Base-by-base conservation (phyloP, 1,139 yeast species). In the Lipomyces yarrowii region DNA sequence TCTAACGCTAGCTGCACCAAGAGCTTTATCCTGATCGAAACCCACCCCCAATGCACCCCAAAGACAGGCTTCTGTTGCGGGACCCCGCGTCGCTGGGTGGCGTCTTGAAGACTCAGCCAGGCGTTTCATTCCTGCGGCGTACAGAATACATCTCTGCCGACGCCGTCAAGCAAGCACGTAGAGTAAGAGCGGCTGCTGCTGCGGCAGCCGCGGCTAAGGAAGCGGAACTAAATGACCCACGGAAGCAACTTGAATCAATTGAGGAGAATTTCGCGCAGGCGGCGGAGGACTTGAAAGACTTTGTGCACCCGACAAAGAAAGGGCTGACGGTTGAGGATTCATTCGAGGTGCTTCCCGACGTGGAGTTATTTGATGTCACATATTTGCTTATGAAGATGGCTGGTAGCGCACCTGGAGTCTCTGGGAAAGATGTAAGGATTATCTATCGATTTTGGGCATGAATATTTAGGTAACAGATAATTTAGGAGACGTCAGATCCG, bases 301-400 rank as follows among this genome's bases (percentile, higher is more conserved):
- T 92, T 68, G 83, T 79, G 72, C 98, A 94, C 78, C 98, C 99
- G 54, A 83, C 84, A 53, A 91, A 88, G 79, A 89, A 85, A 75
- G 82, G 85, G 64, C 79, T 91, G 65, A 87, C 83, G 67, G 96
- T 97, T 0, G 92, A 88, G 35, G 84, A 83, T 68, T 83, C 93
- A 0, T 90, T 92, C 91, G 88, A 90, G 51, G 80, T 94, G 48
- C 80, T 93, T 69, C 99, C 99, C 2, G 98, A 94, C 77, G 87
- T 96, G 21, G 87, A 96, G 26, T 86, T 90, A 84, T 83, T 91
- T 84, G 98, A 94, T 77, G 86, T 90, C 72, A 85, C 84, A 67
- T 91, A 85, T 75, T 81, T 88, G 73, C 83, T 89, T 35, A 83
- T 94, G 63, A 90, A 89, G 74, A 86, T 93, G 77, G 81, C 86